Percentiles rank a stretch among this genome's conserved stretches.
Conservation (phyloP, 805 yeast genomes). For the Saturnispora gosingensis region DNA sequence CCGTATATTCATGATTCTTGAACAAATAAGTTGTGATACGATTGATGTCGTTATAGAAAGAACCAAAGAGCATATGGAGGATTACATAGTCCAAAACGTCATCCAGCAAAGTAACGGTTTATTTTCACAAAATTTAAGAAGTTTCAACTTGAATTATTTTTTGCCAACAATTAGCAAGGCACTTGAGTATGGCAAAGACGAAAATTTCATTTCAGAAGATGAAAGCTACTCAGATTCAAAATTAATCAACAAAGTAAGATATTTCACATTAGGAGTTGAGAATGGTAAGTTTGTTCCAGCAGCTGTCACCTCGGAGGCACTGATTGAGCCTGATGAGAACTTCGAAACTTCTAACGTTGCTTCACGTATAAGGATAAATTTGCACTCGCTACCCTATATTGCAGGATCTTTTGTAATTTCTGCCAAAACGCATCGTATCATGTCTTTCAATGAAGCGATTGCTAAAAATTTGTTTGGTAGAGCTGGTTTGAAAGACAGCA, state of each 20-base stretch:
- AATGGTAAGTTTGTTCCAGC: constrained; percentile 49
- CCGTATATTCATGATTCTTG: constrained; percentile 73
- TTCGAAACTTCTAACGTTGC: background rate
- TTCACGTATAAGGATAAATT: constrained; percentile 43
- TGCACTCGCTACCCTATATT: constrained; percentile 74
- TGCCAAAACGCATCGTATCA: constrained; percentile 37
- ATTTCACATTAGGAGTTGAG: constrained; percentile 44
- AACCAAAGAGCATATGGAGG: constrained; percentile 15
- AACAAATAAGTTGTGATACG: constrained; percentile 71
- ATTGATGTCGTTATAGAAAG: constrained; percentile 46
- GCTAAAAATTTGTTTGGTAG: constrained; percentile 71
- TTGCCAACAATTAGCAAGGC: constrained; percentile 19
- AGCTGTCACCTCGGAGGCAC: constrained; percentile 56
- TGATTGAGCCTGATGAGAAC: constrained; percentile 35
- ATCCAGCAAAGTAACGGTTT: constrained; percentile 15
- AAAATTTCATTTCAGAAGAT: background rate
- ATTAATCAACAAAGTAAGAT: constrained; percentile 47
- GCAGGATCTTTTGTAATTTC: constrained; percentile 77
- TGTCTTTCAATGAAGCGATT: constrained; percentile 74
- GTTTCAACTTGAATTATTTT: constrained; percentile 10
- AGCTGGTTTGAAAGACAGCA: constrained; percentile 37
- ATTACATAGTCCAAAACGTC: constrained; percentile 8
- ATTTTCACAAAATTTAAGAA: constrained; percentile 12
- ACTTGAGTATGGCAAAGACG: constrained; percentile 7
- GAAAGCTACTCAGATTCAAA: constrained; percentile 26